Evolutionary conservation across 2,329 filamentous ascomycete genomes (phyloP).

Genomic region (Scedosporium apiospermum): DNA sequence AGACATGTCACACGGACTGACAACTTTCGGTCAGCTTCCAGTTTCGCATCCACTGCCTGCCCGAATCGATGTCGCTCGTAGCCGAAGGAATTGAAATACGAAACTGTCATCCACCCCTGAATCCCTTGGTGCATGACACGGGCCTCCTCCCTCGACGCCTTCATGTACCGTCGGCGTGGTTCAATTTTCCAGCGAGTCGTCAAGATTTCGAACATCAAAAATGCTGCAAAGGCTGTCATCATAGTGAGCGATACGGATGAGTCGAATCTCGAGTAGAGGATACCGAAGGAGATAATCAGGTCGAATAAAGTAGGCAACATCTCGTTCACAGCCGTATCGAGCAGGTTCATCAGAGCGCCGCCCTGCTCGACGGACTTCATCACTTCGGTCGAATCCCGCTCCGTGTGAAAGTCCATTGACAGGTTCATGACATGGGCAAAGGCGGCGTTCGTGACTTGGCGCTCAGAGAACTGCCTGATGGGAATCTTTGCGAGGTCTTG

Average conservation of each 20-base stretch:
- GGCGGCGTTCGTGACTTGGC: conserved; percentile 47
- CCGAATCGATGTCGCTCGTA: conserved; percentile 17
- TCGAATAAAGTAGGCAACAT: too few species aligned
- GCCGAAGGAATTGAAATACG: conserved; percentile 27
- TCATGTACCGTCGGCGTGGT: too few species aligned
- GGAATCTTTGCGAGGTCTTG: conserved; percentile 20
- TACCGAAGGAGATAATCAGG: too few species aligned
- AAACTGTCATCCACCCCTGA: conserved; percentile 50
- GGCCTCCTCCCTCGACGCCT: conserved; percentile 36
- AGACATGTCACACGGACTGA: too few species aligned
- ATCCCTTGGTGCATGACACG: conserved; percentile 49
- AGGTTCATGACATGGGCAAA: conserved; percentile 61
- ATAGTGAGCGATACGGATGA: too few species aligned
- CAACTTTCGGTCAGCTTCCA: too few species aligned
- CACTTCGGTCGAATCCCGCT: conserved; percentile 54
- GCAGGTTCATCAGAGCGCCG: conserved; percentile 45
- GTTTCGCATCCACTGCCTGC: too few species aligned
- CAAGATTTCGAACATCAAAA: too few species aligned
- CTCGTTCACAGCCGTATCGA: conserved; percentile 23
- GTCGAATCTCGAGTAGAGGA: too few species aligned
- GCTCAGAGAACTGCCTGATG: conserved; percentile 32
- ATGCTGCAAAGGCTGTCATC: too few species aligned
- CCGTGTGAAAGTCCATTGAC: conserved; percentile 61
- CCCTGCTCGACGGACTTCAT: conserved; percentile 57
- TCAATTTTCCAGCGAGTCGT: too few species aligned